Evolutionary conservation across 495 filamentous ascomycete species (phyloP).

Genomic region (Halenospora varia): DNA sequence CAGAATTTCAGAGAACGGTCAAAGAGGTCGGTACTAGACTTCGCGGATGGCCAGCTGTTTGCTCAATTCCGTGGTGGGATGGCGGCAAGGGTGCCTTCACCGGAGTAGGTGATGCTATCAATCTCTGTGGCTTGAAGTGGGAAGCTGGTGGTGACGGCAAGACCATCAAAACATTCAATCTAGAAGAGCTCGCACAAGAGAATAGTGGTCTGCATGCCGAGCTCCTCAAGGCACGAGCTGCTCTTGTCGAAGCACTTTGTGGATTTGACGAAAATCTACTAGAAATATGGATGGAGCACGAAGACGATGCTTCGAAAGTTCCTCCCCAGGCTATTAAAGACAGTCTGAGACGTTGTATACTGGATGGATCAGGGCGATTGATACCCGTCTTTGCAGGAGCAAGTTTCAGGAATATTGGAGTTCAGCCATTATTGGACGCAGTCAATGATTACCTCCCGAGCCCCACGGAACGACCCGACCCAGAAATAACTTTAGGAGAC

Average conservation of each 20-base stretch:
- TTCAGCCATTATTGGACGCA: conserved; percentile 88
- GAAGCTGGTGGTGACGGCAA: conserved; percentile 65
- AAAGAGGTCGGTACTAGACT: conserved; percentile 79
- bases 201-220: conserved; percentile 54
- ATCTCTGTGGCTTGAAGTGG: conserved; percentile 46
- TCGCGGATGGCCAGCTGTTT: conserved; percentile 80
- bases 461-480: conserved; percentile 72
- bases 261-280: conserved; percentile 85
- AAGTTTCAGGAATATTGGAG: conserved; percentile 90
- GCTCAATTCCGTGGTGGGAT: conserved; percentile 92
- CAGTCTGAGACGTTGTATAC: conserved; percentile 69
- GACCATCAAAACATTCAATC: conserved; percentile 43
- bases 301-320: conserved; percentile 68
- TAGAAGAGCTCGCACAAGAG: conserved; percentile 47
- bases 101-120: conserved; percentile 80
- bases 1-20: conserved; percentile 82
- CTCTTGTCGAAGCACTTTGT: conserved; percentile 76
- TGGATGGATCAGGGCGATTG: conserved; percentile 56
- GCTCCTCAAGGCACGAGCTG: conserved; percentile 68
- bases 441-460: conserved; percentile 82
- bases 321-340: conserved; percentile 59
- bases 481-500: conserved; percentile 66
- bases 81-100: conserved; percentile 66
- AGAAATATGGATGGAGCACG: conserved; percentile 72
- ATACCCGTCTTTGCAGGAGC: conserved; percentile 89